A percentile compares a stretch with the other conserved stretches of the same genome.
Evolutionary conservation across 2,329 filamentous ascomycete genomes (phyloP).

Genomic region (Pseudogymnoascus sp.): DNA sequence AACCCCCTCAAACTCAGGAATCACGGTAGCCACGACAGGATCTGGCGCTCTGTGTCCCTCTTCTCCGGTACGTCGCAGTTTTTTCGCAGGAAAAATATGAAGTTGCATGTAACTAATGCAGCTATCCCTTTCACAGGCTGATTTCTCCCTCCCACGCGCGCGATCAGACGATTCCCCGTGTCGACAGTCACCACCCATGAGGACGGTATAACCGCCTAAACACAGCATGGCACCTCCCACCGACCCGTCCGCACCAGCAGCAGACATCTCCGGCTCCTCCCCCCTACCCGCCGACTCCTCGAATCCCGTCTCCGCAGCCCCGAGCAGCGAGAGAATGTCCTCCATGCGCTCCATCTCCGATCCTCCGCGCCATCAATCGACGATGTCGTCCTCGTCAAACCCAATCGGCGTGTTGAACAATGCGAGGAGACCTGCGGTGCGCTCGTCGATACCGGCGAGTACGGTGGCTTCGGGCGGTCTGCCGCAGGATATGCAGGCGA

Average conservation of each 20-base stretch:
- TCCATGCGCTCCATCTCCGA: conserved; percentile 55
- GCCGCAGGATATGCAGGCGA: conserved; percentile 58
- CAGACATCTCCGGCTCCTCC: not conserved
- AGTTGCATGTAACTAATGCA: not conserved
- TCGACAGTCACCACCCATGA: not conserved
- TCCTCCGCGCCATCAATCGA: conserved; percentile 38
- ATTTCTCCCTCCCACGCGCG: not conserved
- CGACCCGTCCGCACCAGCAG: not conserved
- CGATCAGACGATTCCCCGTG: not conserved
- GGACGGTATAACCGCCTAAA: not conserved
- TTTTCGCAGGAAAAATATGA: not conserved
- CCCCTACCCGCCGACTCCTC: not conserved
- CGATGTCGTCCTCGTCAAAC: conserved; percentile 78
- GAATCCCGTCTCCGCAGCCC: not conserved
- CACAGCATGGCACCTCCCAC: not conserved
- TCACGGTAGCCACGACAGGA: not conserved
- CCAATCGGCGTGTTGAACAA: conserved; percentile 69
- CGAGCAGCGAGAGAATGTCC: conserved; percentile 44
- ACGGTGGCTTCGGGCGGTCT: conserved; percentile 42
- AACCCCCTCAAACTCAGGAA: not conserved
- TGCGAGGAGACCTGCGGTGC: conserved; percentile 46
- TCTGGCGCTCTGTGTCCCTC: not conserved
- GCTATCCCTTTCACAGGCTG: not conserved
- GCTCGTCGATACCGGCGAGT: conserved; percentile 23
- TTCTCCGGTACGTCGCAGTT: not conserved